Evolutionary conservation across 1,284 basidiomycete genomes (phyloP), one percentile per base, ranked within the genome.

Genomic region (Porogramme epimiltina): DNA sequence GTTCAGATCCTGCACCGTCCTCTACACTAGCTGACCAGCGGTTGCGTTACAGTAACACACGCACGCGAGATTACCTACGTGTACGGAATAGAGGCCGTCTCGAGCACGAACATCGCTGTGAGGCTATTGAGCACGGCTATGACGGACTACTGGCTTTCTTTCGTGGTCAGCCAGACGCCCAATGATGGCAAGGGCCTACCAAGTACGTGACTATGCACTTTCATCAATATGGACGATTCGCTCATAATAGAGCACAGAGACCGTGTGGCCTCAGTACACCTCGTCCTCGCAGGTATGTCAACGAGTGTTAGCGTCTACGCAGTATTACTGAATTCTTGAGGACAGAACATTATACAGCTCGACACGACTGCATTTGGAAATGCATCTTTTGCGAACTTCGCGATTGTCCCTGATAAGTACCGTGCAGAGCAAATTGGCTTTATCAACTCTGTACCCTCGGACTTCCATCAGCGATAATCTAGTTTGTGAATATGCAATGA

Each of bases 81-180:
- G 1, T 78, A 73, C 44, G 70, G 71, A 6, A 54, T 47, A 25
- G 24, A 51, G 4, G 59, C 65, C 4, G 46, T 48, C 8, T 65
- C n/a, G 23, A 39, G 22, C 47, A 51, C 55, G 1, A 66, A 68
- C 3, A 46, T 59, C 2, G 62, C 70, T 6, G 63, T 65, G 2
- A 45, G 54, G 22, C 47, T 45, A 16, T 52, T 80, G 3, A 76
- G 75, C 49, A 60, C 45, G 9, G 26, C 28, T n/a, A 78, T 80
- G 72, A 72, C 77, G 53, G 74, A 80, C 47, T 80, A 80, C 48
- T 81, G 78, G 78, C 65, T 80, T 15, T 80, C 79, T 0, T 81
- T 81, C 51, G 74, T 73, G 0, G 73, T 71, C 4, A 75, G 71
- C 36, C 61, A 79, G 33, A 69, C 77, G 45, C 78, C 79, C 5